Evolutionary conservation across 1,284 basidiomycete genomes (phyloP).

Genomic region (Heterobasidion occidentale): DNA sequence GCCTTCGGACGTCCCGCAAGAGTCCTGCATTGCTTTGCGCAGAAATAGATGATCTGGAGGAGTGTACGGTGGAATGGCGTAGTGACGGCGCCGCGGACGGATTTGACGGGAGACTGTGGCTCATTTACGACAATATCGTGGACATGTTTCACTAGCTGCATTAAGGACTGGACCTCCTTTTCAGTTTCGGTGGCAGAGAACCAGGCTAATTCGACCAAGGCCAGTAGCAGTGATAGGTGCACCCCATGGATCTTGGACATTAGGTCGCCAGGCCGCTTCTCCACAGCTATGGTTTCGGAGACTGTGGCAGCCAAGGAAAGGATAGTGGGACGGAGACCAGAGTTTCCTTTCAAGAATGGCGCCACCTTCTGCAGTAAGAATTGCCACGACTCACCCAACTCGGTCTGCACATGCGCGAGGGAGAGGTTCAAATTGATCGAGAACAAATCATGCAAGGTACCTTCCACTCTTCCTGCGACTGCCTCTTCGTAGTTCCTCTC

Average conservation of each 20-base stretch:
- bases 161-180: slow-evolving; percentile 50
- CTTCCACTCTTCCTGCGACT: slow-evolving; percentile 33
- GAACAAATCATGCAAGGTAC: slow-evolving; percentile 42
- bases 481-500: slow-evolving; percentile 23
- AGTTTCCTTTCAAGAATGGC: slow-evolving; percentile 57
- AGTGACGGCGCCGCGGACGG: slow-evolving; percentile 60
- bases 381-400: slow-evolving; percentile 75
- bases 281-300: slow-evolving; percentile 60
- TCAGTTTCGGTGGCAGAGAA: slow-evolving; percentile 56
- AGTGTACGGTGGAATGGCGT: slow-evolving; percentile 76
- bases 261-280: slow-evolving; percentile 74
- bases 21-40: slow-evolving; percentile 53
- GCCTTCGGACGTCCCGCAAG: slow-evolving; percentile 39
- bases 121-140: slow-evolving; percentile 67
- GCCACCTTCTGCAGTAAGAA: slow-evolving; percentile 58
- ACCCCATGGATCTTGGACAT: slow-evolving; percentile 79
- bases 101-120: slow-evolving; percentile 67
- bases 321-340: slow-evolving; percentile 43
- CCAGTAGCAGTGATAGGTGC: slow-evolving; percentile 66
- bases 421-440: slow-evolving; percentile 84
- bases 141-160: slow-evolving; percentile 52
- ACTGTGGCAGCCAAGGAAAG: slow-evolving; percentile 56
- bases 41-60: slow-evolving; percentile 76
- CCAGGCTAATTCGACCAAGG: slow-evolving; percentile 74
- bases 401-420: slow-evolving; percentile 70